Evolutionary conservation across 192 early-diverging fungal species (phyloP).

Genomic region (Spizellomyces sp.): DNA sequence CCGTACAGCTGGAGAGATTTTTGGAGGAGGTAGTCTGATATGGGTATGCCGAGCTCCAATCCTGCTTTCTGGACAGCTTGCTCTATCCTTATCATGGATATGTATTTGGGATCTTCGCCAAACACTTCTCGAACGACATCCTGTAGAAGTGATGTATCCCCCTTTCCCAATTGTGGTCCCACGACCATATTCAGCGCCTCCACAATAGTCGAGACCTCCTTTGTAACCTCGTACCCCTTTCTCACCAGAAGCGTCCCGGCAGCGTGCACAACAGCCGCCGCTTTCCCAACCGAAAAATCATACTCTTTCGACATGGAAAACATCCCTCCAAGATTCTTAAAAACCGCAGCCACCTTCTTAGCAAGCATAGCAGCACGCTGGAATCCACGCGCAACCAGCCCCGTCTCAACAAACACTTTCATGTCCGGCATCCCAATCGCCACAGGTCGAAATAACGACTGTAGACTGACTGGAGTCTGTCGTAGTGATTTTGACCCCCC

Average conservation of each 20-base stretch:
- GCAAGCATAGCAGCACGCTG: neutral
- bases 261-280: neutral
- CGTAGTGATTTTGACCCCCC: neutral
- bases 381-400: neutral
- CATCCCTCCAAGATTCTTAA: neutral
- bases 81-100: neutral
- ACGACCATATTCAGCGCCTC: neutral
- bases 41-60: neutral
- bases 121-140: constrained; percentile 6
- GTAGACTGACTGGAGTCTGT: constrained; percentile 2
- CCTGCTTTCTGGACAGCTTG: neutral
- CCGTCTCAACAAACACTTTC: neutral
- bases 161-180: neutral
- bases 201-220: constrained; percentile 2
- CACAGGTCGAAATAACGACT: constrained; percentile 17
- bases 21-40: constrained; percentile 17
- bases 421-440: constrained; percentile 11
- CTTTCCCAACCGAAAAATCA: neutral
- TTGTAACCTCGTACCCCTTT: neutral
- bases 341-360: constrained; percentile 1
- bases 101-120: neutral
- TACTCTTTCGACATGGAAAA: neutral
- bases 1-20: constrained; percentile 20
- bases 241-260: neutral
- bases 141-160: constrained; percentile 1